phyloP scores from a whole-genome alignment of 306 rosid genomes.

The Betula pendula region DNA sequence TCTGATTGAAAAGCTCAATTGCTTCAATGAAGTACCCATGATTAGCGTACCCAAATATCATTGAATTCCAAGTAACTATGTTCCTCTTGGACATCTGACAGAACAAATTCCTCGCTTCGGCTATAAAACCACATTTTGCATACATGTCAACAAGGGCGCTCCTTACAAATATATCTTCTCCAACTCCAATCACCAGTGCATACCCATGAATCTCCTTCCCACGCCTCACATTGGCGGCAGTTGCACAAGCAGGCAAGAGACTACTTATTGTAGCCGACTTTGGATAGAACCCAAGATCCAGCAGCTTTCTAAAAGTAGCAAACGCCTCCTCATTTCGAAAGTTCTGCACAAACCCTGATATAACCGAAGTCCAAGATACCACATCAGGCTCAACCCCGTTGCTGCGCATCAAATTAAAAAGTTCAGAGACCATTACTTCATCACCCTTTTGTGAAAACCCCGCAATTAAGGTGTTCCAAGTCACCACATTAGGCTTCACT shows the following conservation, averaged over 20 bases:
- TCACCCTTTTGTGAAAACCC: conserved; percentile 77
- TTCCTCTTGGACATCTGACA: too few species aligned
- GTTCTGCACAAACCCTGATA: conserved; percentile 81
- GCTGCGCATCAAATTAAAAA: conserved; percentile 52
- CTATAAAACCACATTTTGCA: not conserved
- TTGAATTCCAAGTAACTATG: too few species aligned
- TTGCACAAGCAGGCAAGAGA: conserved; percentile 76
- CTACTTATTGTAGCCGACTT: conserved; percentile 72
- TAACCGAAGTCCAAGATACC: conserved; percentile 82
- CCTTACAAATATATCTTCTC: conserved; percentile 63
- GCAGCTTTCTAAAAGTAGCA: conserved; percentile 54
- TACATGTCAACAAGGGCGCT: conserved; percentile 52
- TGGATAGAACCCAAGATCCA: conserved; percentile 57
- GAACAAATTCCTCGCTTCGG: conserved; percentile 49
- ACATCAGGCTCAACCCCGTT: conserved; percentile 69
- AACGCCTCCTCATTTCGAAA: conserved; percentile 64
- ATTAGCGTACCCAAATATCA: conserved; percentile 71
- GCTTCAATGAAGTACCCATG: too few species aligned
- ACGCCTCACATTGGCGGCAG: conserved; percentile 42
- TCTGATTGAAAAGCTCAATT: too few species aligned
- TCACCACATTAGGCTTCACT: conserved; percentile 54
- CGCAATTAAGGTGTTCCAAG: conserved; percentile 74
- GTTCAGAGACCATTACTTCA: conserved; percentile 42
- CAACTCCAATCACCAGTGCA: conserved; percentile 58
- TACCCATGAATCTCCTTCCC: conserved; percentile 78